These are phyloP conservation scores for Candida tammaniensis DNA, from an alignment of 805 yeast species.

Conservation along the genomic window DNA sequence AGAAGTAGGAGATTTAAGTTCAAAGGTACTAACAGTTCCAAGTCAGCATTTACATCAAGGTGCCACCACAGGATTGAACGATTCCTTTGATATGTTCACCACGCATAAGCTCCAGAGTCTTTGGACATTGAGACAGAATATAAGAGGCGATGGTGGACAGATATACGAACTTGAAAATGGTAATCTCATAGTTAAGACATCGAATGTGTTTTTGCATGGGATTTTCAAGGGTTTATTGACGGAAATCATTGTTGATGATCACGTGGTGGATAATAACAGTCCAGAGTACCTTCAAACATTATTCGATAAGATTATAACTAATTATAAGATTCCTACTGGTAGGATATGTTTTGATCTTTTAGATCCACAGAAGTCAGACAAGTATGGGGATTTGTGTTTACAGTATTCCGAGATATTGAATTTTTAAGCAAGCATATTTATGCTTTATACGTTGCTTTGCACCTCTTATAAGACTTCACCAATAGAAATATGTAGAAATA, in stretches of 20 bases:
- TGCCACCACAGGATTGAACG: constrained; percentile 54
- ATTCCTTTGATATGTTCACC: constrained; percentile 55
- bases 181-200: constrained; percentile 54
- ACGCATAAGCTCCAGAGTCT: constrained; percentile 59
- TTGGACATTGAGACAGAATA: constrained; percentile 67
- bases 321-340: constrained; percentile 41
- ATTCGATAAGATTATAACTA: constrained; percentile 25
- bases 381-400: constrained; percentile 38
- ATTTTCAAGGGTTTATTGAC: constrained; percentile 67
- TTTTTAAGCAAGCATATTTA: constrained; percentile 18
- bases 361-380: constrained; percentile 23
- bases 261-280: constrained; percentile 14
- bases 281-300: constrained; percentile 13
- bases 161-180: constrained; percentile 57
- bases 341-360: constrained; percentile 31
- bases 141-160: constrained; percentile 74
- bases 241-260: constrained; percentile 45
- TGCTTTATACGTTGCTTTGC: no score
- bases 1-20: constrained; percentile 19
- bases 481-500: no score
- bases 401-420: constrained; percentile 42
- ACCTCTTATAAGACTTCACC: no score
- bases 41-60: constrained; percentile 44
- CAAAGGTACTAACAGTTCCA: constrained; percentile 27
- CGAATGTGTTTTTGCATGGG: constrained; percentile 74